Percentiles rank a stretch among this genome's conserved stretches.
These are phyloP conservation scores for Cryptococcus jaspeensis DNA, from an alignment of 1,284 basidiomycete genomes.

Conservation along the genomic window DNA sequence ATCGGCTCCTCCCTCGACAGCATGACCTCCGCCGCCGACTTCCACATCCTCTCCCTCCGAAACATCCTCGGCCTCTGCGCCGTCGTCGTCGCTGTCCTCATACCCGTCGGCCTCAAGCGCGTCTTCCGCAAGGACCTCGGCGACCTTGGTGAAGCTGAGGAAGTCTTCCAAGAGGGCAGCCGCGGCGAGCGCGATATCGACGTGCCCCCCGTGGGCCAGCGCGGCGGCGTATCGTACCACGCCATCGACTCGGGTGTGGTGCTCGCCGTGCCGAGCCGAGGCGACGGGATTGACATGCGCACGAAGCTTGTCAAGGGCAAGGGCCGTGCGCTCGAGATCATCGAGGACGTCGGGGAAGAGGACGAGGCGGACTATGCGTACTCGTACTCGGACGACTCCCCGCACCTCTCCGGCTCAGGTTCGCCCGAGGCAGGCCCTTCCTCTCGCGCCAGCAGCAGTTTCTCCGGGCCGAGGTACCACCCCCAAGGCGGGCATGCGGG, in stretches of 20 bases:
- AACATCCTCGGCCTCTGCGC: slow-evolving; percentile 80
- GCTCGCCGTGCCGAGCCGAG: slow-evolving; percentile 33
- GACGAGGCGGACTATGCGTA: background rate
- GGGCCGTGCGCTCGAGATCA: slow-evolving; percentile 29
- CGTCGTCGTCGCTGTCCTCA: slow-evolving; percentile 83
- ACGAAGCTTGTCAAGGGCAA: slow-evolving; percentile 25
- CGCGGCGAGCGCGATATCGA: slow-evolving; percentile 19
- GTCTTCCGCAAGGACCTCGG: slow-evolving; percentile 49
- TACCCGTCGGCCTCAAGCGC: slow-evolving; percentile 77
- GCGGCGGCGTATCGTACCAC: slow-evolving; percentile 30
- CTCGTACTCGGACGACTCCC: too few relatives aligned
- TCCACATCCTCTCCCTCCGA: slow-evolving; percentile 82
- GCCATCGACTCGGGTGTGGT: slow-evolving; percentile 44
- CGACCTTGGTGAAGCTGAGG: slow-evolving; percentile 43
- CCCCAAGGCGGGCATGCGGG: too few relatives aligned
- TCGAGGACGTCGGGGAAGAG: slow-evolving; percentile 27
- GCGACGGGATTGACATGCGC: slow-evolving; percentile 25
- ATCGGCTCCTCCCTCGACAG: slow-evolving; percentile 91
- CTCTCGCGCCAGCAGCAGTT: too few relatives aligned
- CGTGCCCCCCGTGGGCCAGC: slow-evolving; percentile 23
- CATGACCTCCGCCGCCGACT: slow-evolving; percentile 90
- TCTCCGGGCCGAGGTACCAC: background rate
- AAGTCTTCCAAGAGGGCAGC: slow-evolving; percentile 21
- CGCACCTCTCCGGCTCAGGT: too few relatives aligned
- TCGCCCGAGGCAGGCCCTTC: too few relatives aligned